A percentile compares a stretch with the other conserved stretches of the same genome.
Evolutionary conservation across 2,329 filamentous ascomycete genomes (phyloP).

Genomic region (Tolypocladium ovalisporum): DNA sequence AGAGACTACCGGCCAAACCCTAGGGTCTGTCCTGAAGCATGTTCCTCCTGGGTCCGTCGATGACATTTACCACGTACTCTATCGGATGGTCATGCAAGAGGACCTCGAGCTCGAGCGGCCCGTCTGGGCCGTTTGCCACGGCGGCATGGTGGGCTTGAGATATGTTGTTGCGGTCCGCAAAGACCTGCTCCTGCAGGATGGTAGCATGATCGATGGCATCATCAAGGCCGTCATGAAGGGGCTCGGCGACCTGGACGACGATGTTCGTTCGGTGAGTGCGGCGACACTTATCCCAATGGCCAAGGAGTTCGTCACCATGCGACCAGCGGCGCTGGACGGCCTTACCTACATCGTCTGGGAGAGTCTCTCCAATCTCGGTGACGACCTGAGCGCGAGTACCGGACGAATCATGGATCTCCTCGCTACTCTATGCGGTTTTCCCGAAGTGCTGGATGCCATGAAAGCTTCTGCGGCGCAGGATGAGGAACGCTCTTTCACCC

Average conservation of each 20-base stretch:
- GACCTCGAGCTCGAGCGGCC: conserved; percentile 63
- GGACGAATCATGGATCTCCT: conserved; percentile 97
- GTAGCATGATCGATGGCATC: conserved; percentile 82
- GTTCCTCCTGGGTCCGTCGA: conserved; percentile 71
- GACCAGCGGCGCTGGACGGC: conserved; percentile 63
- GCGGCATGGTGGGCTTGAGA: conserved; percentile 91
- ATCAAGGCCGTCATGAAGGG: conserved; percentile 92
- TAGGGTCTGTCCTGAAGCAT: conserved; percentile 81
- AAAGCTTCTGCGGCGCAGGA: conserved; percentile 76
- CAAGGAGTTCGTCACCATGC: conserved; percentile 82
- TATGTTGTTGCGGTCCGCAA: conserved; percentile 94
- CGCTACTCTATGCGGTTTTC: conserved; percentile 90
- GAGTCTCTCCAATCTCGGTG: conserved; percentile 89
- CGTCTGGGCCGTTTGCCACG: conserved; percentile 92
- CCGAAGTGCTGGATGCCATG: conserved; percentile 87
- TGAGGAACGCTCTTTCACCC: conserved; percentile 78
- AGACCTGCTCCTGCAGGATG: conserved; percentile 76
- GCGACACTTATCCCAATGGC: conserved; percentile 96
- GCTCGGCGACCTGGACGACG: conserved; percentile 80
- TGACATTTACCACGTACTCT: conserved; percentile 72
- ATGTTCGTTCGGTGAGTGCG: conserved; percentile 92
- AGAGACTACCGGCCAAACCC: conserved; percentile 87
- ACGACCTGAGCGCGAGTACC: conserved; percentile 93
- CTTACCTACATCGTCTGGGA: conserved; percentile 96
- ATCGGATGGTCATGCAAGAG: conserved; percentile 84